Evolutionary conservation across 148 eudicot species (phyloP), one percentile per base, ranked within the genome.

Genomic region (Spergularia bocconei): DNA sequence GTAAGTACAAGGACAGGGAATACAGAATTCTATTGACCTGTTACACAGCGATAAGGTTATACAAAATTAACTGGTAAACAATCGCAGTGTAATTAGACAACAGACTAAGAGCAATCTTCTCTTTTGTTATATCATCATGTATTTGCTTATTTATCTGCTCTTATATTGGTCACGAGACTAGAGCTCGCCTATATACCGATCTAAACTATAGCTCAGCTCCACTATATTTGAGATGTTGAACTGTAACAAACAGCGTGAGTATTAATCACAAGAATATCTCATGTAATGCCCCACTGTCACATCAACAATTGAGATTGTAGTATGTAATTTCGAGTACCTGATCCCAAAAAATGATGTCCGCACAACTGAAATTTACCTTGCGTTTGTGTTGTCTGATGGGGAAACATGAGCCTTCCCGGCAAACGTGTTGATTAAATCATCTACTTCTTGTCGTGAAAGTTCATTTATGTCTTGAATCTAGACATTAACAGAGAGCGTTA

Each of bases 401-500:
- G 89, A 84, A 81, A 86, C 84, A 78, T 62, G 84, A 78, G 81
- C 85, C 63, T 86, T 82, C 76, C 82, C 83, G 57, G 84, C 82
- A 82, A 80, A 90, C 77, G 83, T 73, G 70, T 76, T 88, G 72
- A 95, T 88, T 60, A 89, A 79, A 54, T 91, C 99, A 85, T 95
- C 99, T 74, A 95, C 98, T 82, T 95, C 99, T 77, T 91, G 99
- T 67, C 99, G 87, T 78, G 99, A 92, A 70, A 92, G 78, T 76
- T 95, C 99, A 83, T 95, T 95, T 77, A 95, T 83, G 75, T 95
- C 97, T 87, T 87, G 91, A 80, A 92, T 92, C 99, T 95, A 72
- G 57, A 86, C 75, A 75, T 21, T 56, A 54, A 71, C 6, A 67
- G 65, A 38, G 53, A 50, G 38, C 14, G 48, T 78, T 20, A 70